Conservation (phyloP, 2,329 filamentous ascomycete species). For the Kalmusia sp. region DNA sequence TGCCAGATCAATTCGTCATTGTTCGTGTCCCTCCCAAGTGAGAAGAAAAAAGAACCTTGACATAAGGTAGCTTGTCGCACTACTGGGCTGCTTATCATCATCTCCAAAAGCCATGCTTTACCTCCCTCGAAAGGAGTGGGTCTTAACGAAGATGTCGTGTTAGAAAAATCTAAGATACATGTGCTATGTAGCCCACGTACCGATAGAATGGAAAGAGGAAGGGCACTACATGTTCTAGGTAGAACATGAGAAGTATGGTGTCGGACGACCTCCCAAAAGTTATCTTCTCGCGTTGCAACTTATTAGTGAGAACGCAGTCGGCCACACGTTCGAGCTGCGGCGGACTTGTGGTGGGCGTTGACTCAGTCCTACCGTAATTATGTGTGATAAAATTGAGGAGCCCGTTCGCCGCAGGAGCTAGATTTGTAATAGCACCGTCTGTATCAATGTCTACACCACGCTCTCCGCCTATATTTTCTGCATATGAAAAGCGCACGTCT, state of each 20-base stretch:
- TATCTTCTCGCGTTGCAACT: neutral
- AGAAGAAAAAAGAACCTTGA: constrained; percentile 63
- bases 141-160: neutral
- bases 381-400: neutral
- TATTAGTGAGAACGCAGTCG: neutral
- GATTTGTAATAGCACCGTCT: too few species aligned
- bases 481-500: too few species aligned
- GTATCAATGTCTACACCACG: too few species aligned
- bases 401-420: neutral
- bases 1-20: constrained; percentile 7
- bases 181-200: too few species aligned
- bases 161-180: neutral
- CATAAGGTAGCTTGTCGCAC: constrained; percentile 32
- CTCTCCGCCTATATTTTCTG: too few species aligned
- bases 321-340: neutral
- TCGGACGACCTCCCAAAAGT: constrained; percentile 3
- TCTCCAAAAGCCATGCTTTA: constrained; percentile 65
- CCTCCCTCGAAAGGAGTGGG: constrained; percentile 57
- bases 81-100: constrained; percentile 60
- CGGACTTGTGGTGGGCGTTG: constrained; percentile 2
- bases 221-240: constrained; percentile 68
- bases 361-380: neutral
- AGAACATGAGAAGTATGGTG: constrained; percentile 55
- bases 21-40: constrained; percentile 10
- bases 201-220: constrained; percentile 70